Evolutionary conservation across 2,329 filamentous ascomycete genomes (phyloP).

Genomic region (Juglanconis juglandina): DNA sequence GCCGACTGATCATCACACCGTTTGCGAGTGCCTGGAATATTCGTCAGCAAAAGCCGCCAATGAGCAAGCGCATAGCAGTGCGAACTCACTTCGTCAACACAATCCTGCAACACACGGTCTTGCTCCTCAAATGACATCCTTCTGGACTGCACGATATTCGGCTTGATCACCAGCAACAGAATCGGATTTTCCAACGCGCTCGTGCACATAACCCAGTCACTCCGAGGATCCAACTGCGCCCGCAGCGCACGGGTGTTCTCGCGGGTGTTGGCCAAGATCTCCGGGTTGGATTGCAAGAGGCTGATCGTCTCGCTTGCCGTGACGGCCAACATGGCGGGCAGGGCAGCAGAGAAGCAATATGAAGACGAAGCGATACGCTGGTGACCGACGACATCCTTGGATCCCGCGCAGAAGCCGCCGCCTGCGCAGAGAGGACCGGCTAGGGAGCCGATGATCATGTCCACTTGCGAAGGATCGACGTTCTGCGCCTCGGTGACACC

Average conservation of each 20-base stretch:
- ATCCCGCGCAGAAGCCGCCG: constrained; percentile 92
- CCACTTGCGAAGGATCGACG: constrained; percentile 86
- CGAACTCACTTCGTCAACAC: constrained; percentile 83
- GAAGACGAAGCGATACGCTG: constrained; percentile 89
- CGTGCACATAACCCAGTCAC: constrained; percentile 85
- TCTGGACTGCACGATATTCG: constrained; percentile 71
- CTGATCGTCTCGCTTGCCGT: constrained; percentile 89
- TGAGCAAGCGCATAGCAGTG: neutral
- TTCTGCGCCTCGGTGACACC: constrained; percentile 96
- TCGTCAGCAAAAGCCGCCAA: constrained; percentile 12
- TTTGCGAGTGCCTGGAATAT: constrained; percentile 69
- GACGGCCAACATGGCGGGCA: constrained; percentile 92
- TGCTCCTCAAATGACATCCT: constrained; percentile 71
- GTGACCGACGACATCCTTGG: constrained; percentile 88
- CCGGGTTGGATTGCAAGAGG: constrained; percentile 81
- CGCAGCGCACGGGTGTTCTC: constrained; percentile 86
- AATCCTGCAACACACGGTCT: constrained; percentile 79
- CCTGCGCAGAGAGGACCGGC: constrained; percentile 87
- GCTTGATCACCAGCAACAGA: constrained; percentile 78
- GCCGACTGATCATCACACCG: constrained; percentile 80
- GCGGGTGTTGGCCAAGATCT: constrained; percentile 72
- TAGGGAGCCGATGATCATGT: constrained; percentile 95
- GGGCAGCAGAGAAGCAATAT: constrained; percentile 92
- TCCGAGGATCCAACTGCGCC: constrained; percentile 83
- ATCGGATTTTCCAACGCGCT: constrained; percentile 83